Conservation (phyloP, 306 rosid genomes). For the barrel medic (Medicago truncatula) region MtrunA17r5.0-ANR NC_053042.1:55407501-55408000, state of each 20-base stretch:
- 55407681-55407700: neutral
- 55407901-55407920: slow-evolving; percentile 97
- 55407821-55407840: slow-evolving; percentile 25
- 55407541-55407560: neutral
- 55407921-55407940: slow-evolving; percentile 97
- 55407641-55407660: neutral
- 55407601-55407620: neutral
- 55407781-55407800: neutral
- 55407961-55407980: slow-evolving; percentile 40
- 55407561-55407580: neutral
- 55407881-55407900: slow-evolving; percentile 98
- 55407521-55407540: neutral
- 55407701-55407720: neutral
- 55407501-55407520: neutral
- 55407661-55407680: neutral
- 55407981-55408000: slow-evolving; percentile 33
- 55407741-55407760: too few species aligned
- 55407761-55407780: neutral
- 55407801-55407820: slow-evolving; percentile 7
- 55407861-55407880: slow-evolving; percentile 65
- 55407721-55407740: neutral
- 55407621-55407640: neutral
- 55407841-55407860: slow-evolving; percentile 23
- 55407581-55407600: neutral
- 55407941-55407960: slow-evolving; percentile 96